These are phyloP conservation scores for Mortierella claussenii DNA, from an alignment of 192 early-diverging fungal species.

Conservation along the genomic window DNA sequence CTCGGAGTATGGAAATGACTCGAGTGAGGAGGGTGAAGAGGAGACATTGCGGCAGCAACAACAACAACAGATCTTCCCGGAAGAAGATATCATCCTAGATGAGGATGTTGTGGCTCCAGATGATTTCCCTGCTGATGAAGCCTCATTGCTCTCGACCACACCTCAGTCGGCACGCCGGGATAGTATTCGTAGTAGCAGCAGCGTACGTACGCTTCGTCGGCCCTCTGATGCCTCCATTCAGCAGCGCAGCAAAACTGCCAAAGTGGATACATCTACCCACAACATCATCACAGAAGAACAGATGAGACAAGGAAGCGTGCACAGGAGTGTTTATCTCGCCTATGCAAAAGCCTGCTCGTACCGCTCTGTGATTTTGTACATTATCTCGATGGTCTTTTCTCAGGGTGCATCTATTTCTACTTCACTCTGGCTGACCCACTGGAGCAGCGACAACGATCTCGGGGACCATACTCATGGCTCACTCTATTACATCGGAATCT, in stretches of 20 bases:
- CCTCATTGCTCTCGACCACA: conserved; percentile 45
- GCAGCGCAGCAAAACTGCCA: conserved; percentile 27
- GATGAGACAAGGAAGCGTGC: conserved; percentile 85
- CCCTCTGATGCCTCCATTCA: conserved; percentile 64
- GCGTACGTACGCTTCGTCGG: conserved; percentile 62
- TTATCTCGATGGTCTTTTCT: conserved; percentile 65
- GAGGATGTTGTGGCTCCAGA: conserved; percentile 25
- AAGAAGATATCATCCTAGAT: conserved; percentile 24
- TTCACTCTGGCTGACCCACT: conserved; percentile 79
- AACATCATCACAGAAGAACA: conserved; percentile 83
- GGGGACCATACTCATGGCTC: conserved; percentile 57
- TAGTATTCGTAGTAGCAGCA: conserved; percentile 38
- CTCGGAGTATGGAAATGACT: conserved; percentile 71
- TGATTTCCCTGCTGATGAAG: conserved; percentile 29
- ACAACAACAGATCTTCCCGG: not conserved
- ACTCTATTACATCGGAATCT: conserved; percentile 77
- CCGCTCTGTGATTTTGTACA: conserved; percentile 63
- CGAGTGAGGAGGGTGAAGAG: conserved; percentile 6
- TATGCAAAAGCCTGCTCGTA: conserved; percentile 84
- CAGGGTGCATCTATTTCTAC: conserved; percentile 67
- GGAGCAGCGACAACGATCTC: conserved; percentile 71
- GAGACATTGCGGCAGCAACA: conserved; percentile 22
- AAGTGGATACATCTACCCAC: too few species aligned
- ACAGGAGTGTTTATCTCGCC: conserved; percentile 78
- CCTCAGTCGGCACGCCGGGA: conserved; percentile 38